phyloP scores from a whole-genome alignment of 2,329 filamentous ascomycete species.

The Neocucurbitaria cava region DNA sequence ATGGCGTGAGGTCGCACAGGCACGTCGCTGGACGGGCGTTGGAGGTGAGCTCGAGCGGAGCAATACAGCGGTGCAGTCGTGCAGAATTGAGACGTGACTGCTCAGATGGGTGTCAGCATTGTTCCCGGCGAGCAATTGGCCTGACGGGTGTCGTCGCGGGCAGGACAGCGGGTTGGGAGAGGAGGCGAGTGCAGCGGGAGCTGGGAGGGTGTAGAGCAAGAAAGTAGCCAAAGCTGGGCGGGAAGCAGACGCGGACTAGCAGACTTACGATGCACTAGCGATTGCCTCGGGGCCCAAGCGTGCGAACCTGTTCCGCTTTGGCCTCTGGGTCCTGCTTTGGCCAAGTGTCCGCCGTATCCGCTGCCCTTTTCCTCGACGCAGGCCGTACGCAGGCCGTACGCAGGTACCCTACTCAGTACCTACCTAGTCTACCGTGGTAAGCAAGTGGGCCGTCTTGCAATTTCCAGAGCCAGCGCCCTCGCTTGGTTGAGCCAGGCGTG shows the following conservation, averaged over 20 bases:
- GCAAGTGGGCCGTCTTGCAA: background rate
- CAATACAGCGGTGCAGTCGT: background rate
- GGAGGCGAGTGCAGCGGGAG: conserved; percentile 10
- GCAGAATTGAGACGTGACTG: conserved; percentile 7
- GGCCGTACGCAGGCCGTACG: too few relatives aligned
- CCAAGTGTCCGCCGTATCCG: conserved; percentile 20
- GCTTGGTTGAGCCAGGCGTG: background rate
- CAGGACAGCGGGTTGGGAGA: conserved; percentile 8
- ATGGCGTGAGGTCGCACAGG: conserved; percentile 19
- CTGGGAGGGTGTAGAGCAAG: conserved; percentile 29
- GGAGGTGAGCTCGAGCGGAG: conserved; percentile 1
- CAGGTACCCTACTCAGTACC: background rate
- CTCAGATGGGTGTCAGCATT: conserved; percentile 33
- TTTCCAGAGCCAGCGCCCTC: background rate
- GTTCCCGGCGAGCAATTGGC: conserved; percentile 15
- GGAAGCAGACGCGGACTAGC: background rate
- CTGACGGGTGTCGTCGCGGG: conserved; percentile 17
- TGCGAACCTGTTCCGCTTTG: conserved; percentile 12
- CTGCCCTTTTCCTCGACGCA: conserved; percentile 6
- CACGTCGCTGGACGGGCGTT: background rate
- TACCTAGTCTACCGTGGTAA: too few relatives aligned
- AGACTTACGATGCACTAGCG: background rate
- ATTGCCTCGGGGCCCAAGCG: background rate
- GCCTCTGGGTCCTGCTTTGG: conserved; percentile 17
- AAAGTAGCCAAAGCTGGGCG: conserved; percentile 8